These are phyloP conservation scores for Vaccinium darrowii DNA, from an alignment of 148 eudicot genomes.

Conservation along the genomic window DNA sequence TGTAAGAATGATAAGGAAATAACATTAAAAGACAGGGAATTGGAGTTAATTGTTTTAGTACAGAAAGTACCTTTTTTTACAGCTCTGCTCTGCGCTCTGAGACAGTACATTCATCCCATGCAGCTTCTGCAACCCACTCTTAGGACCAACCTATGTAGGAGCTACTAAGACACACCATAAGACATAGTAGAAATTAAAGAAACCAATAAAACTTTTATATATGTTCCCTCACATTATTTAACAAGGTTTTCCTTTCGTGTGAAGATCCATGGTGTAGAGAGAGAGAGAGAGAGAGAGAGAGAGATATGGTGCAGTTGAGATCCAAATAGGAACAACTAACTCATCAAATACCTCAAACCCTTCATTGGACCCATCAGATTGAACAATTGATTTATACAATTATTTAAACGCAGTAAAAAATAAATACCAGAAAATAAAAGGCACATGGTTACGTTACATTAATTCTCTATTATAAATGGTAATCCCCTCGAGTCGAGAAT, in stretches of 20 bases:
- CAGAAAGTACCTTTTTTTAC: not conserved
- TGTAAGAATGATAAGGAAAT: not conserved
- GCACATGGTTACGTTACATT: not conserved
- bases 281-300: not conserved
- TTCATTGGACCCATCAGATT: not conserved
- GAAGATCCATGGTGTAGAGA: too few species aligned
- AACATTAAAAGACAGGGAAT: not conserved
- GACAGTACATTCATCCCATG: conserved; percentile 2
- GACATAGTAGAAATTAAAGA: not conserved
- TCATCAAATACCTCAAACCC: not conserved
- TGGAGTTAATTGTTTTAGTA: not conserved
- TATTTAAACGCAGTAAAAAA: not conserved
- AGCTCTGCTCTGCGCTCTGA: not conserved
- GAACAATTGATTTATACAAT: too few species aligned
- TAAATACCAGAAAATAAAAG: not conserved
- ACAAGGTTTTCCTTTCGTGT: not conserved
- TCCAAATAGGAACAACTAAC: not conserved
- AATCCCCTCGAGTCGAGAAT: not conserved
- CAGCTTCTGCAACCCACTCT: not conserved
- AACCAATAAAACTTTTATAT: not conserved
- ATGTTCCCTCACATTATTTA: not conserved
- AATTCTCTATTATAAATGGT: not conserved
- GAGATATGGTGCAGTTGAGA: not conserved
- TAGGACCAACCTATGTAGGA: conserved; percentile 2
- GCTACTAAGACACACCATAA: not conserved